Percentiles rank a stretch among this genome's conserved stretches.
phyloP scores from a whole-genome alignment of 2,329 filamentous ascomycete species.

The Colletotrichum sp. region DNA sequence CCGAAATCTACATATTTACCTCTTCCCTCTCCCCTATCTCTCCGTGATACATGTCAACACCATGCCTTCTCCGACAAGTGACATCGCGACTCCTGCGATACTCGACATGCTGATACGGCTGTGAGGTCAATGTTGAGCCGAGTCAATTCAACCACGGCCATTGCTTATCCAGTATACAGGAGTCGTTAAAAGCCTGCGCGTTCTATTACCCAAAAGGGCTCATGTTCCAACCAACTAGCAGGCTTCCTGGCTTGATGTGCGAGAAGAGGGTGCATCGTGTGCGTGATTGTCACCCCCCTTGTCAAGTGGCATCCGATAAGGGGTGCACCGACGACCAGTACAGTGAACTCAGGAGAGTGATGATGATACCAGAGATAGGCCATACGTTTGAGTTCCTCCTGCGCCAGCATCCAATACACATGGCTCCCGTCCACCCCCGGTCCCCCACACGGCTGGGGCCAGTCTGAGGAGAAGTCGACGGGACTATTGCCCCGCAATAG shows the following conservation, averaged over 20 bases:
- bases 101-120: neutral
- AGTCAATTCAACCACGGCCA: neutral
- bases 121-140: neutral
- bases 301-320: neutral
- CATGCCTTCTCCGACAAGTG: fast-evolving
- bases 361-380: neutral
- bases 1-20: neutral
- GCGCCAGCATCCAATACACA: neutral
- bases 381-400: neutral
- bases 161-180: neutral
- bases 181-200: neutral
- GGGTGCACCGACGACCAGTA: neutral
- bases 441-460: too few species aligned
- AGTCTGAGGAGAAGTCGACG: neutral
- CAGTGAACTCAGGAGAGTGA: fast-evolving
- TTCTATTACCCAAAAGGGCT: neutral
- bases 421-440: neutral
- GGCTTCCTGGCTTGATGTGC: neutral
- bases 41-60: neutral
- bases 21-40: neutral
- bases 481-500: neutral
- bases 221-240: neutral
- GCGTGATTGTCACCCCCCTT: neutral
- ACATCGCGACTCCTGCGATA: neutral
- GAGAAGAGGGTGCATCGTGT: neutral